Percentiles rank a stretch among this genome's conserved stretches.
phyloP scores from a whole-genome alignment of 768 basidiomycete genomes.

The Paxillus involutus region DNA sequence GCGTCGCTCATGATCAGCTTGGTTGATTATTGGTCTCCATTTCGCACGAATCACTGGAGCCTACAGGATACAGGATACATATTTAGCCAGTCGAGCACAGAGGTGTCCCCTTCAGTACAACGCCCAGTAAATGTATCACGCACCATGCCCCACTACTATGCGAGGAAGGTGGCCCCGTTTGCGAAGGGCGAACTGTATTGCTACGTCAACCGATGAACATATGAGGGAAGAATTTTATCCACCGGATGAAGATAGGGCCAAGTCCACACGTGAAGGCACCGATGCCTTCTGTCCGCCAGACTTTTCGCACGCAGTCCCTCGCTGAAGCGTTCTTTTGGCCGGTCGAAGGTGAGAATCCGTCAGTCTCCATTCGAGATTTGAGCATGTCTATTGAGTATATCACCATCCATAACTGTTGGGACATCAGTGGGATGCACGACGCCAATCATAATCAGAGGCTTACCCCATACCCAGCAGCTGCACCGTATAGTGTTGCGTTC shows the following conservation, averaged over 20 bases:
- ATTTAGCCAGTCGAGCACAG: no score
- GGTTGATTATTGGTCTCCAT: no score
- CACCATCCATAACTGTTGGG: conserved; percentile 71
- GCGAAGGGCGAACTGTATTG: conserved; percentile 23
- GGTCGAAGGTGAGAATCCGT: conserved; percentile 74
- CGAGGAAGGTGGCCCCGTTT: conserved; percentile 95
- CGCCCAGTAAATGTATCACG: no score
- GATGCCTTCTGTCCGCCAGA: conserved; percentile 83
- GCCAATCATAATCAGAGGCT: conserved; percentile 25
- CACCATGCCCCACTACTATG: no score
- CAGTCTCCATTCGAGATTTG: conserved; percentile 95
- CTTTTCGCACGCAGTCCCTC: conserved; percentile 77
- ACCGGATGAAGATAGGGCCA: conserved; percentile 89
- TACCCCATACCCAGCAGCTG: conserved; percentile 89
- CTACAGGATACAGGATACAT: no score
- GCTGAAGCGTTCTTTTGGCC: conserved; percentile 84
- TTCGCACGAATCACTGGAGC: no score
- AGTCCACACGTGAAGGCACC: conserved; percentile 90
- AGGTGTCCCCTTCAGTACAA: no score
- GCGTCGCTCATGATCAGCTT: no score
- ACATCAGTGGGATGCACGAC: conserved; percentile 5
- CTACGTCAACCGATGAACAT: no score
- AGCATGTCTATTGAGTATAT: conserved; percentile 97
- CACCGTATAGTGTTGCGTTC: conserved; percentile 85
- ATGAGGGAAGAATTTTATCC: conserved; percentile 23